phyloP scores from a whole-genome alignment of 169 alveolate genomes.

The Pseudocohnilembus persalinus region DNA sequence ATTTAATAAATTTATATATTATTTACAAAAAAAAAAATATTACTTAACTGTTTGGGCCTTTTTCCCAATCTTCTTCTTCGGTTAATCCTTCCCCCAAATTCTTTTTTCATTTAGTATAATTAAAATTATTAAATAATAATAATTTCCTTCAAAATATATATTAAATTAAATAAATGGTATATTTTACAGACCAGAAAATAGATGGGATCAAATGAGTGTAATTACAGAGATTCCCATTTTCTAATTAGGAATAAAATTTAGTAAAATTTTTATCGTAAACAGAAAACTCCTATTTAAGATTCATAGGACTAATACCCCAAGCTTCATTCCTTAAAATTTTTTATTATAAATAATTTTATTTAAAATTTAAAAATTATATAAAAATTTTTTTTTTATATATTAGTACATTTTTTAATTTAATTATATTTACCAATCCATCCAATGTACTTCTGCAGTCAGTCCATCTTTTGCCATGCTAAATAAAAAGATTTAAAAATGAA shows the following conservation, averaged over 20 bases:
- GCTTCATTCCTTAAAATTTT: not conserved
- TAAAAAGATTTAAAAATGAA: not conserved
- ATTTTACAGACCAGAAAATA: not conserved
- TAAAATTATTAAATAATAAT: no score
- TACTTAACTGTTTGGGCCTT: no score
- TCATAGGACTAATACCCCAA: not conserved
- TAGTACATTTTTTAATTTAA: no score
- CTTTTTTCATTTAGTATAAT: not conserved
- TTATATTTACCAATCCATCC: not conserved
- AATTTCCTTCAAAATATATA: not conserved
- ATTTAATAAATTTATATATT: no score
- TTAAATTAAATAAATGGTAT: not conserved
- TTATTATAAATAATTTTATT: no score
- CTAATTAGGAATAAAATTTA: not conserved
- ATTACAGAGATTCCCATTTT: conserved; percentile 7
- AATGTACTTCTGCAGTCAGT: not conserved
- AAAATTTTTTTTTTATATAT: no score
- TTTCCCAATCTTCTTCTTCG: not conserved
- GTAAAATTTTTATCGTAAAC: not conserved
- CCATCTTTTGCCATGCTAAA: not conserved
- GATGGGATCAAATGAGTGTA: conserved; percentile 5
- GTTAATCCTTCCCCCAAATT: not conserved
- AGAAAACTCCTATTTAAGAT: not conserved
- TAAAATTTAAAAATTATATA: no score
- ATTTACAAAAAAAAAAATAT: no score